A percentile compares a stretch with the other conserved stretches of the same genome.
Conservation (phyloP, 1,284 basidiomycete genomes). For the Sphagnurus paluster region DNA sequence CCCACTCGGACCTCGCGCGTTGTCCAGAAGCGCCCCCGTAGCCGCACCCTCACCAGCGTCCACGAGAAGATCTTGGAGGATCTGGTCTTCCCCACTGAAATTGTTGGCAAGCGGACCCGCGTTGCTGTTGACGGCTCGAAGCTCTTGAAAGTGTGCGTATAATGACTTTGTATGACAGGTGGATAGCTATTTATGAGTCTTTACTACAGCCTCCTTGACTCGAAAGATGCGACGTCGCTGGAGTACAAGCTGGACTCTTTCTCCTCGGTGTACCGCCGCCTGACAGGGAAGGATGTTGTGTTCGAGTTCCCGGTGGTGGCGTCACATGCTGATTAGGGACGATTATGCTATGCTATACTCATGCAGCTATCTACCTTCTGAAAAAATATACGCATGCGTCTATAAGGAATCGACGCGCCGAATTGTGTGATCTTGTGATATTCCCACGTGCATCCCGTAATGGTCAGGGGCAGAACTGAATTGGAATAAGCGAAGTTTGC, state of each 20-base stretch:
- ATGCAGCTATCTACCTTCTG: too few species aligned
- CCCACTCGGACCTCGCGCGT: constrained; percentile 92
- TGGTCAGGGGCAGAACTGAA: constrained; percentile 30
- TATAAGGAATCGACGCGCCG: neutral
- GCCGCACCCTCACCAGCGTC: constrained; percentile 95
- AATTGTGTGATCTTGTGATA: constrained; percentile 6
- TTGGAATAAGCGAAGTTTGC: constrained; percentile 24
- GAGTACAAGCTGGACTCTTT: constrained; percentile 99
- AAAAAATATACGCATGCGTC: constrained; percentile 13
- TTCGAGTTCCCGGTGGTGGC: constrained; percentile 82
- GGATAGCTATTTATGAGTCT: neutral
- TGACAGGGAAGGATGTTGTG: constrained; percentile 93
- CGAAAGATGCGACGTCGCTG: constrained; percentile 97
- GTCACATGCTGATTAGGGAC: constrained; percentile 41
- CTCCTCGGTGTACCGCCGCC: constrained; percentile 90
- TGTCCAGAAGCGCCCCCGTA: constrained; percentile 96
- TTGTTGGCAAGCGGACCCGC: constrained; percentile 97
- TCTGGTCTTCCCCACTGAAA: constrained; percentile 98
- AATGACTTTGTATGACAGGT: neutral
- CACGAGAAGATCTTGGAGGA: constrained; percentile 99
- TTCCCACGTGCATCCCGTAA: constrained; percentile 25
- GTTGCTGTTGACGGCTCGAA: constrained; percentile 89
- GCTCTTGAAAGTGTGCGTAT: constrained; percentile 90
- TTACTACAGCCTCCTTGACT: constrained; percentile 86
- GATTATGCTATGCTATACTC: constrained; percentile 16